Base-by-base conservation (phyloP, 768 basidiomycete species). In the Mycena metata region DNA sequence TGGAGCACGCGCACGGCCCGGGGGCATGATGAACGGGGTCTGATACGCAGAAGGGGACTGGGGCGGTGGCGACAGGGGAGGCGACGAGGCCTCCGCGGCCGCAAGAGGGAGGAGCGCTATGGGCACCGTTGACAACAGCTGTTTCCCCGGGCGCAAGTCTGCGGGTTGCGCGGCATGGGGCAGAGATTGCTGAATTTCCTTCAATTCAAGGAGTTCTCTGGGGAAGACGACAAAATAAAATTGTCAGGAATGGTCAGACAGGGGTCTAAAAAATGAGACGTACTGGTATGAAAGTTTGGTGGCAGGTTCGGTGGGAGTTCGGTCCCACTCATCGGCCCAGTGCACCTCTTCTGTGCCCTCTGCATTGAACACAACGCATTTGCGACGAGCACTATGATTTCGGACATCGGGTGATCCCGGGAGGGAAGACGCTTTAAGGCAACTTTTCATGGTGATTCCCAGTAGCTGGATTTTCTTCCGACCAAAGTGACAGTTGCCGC, bases 281-380 rank as follows among this genome's bases (percentile, higher is more conserved):
- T 75, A 93, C 91, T 89, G 84, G 74, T 92, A 93, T 3, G 87
- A 84, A 70, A 93, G 79, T 66, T 83, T 85, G 36, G 83, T 83
- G 8, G 90, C 85, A 26, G 90, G 88, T 45, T 91, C 89, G 2
- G 85, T 84, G 3, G 92, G 92, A 1, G 90, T 91, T 17, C 92
- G 84, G 76, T 94, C 92, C 92, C 92, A 93, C 63, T 91, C 91
- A 76, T 94, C 92, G 4, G 90, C 92, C 35, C 83, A 77, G 74
- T 85, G 85, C 12, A 93, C 81, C 75, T 91, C 84, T 66, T 91
- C 88, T 15, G 81, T 79, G 60, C 84, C 85, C 2, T 85, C 80
- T 4, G 80, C 81, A 50, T 87, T 85, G 70, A 92, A 94, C 10
- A 85, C 85, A 35, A 94, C 92, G 36, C 84, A 85, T 79, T 92